Base-by-base conservation (phyloP, 2,329 filamentous ascomycete genomes). In the Aspergillus glaucus region DNA sequence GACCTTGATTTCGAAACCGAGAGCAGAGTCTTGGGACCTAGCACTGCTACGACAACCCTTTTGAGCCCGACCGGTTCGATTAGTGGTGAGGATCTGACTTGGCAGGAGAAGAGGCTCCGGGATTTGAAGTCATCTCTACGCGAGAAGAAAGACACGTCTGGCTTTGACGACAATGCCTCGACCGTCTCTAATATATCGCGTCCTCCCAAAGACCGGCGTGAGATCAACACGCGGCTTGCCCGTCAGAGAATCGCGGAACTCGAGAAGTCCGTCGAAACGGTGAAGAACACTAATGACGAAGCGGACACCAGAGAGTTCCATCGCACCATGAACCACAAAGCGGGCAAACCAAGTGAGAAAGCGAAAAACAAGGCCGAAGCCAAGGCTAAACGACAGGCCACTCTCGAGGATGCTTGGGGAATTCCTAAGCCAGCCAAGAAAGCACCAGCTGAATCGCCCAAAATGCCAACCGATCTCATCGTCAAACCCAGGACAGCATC, bases 261-360 rank as follows among this genome's bases (percentile, higher is more conserved):
- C 10, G 55, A 61, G 22, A 52, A 47, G 7, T 7, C 36, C 10
- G 7, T 40, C 15, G 19, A 40, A 19, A 40, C 37, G 43, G 37
- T 7, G 47, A 47, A 28, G 49, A 53, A 30, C 28, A 40, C 17
- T 3, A 15, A 15, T n/a, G 47, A 54, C 28, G 65, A 67, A 49
- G 30, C 55, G 4, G 30, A 42, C 3, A 59, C 52, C 14, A 55
- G 64, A 44, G 45, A 57, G 24, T 61, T 63, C 44, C 56, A 62
- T 42, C 55, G 46, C 8, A 64, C 55, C 9, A 68, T 68, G 66
- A 49, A 44, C n/a, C 66, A 69, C 15, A 61, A 59, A 48, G 44
- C 59, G 7, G 46, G 53, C 4, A 62, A 53, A 9, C 37, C 48
- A 4, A 41, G 22, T 14, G 50, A 44, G 9, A 60, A 59, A 36